Evolutionary conservation across 352 stramenopile genomes (phyloP).

Genomic region (Pythium dissotocum): DNA sequence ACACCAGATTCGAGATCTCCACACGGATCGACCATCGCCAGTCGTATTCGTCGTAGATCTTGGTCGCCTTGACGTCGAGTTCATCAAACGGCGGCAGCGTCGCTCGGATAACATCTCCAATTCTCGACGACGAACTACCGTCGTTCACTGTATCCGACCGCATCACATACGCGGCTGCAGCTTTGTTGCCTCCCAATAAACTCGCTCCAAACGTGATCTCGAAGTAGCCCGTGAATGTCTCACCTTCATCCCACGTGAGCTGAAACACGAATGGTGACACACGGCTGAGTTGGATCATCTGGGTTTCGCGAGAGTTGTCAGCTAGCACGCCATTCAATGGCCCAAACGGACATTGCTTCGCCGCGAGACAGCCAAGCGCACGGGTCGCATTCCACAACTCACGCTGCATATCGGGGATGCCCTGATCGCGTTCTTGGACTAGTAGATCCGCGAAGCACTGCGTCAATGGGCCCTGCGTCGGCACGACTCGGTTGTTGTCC

Average conservation of each 20-base stretch:
- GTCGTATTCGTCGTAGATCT: background rate
- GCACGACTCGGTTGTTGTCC: background rate
- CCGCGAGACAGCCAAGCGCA: conserved; percentile 25
- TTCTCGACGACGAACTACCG: background rate
- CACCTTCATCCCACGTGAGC: background rate
- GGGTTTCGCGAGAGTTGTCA: background rate
- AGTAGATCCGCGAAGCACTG: conserved; percentile 1
- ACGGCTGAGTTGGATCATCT: conserved; percentile 24
- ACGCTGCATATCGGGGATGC: background rate
- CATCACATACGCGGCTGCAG: background rate
- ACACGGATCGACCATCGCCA: conserved; percentile 10
- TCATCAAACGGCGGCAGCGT: background rate
- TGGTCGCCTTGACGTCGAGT: conserved; percentile 1
- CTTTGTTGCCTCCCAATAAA: background rate
- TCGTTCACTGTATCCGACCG: background rate
- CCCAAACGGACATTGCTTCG: conserved; percentile 27
- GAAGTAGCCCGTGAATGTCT: conserved; percentile 23
- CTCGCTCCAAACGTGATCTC: conserved; percentile 11
- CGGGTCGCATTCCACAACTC: conserved; percentile 20
- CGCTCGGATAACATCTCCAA: background rate
- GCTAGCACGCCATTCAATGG: conserved; percentile 13
- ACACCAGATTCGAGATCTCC: conserved; percentile 16
- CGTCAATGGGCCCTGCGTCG: background rate
- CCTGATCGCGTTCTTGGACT: background rate
- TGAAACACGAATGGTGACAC: conserved; percentile 9